These are phyloP conservation scores for Penicillium tannophilum DNA, from an alignment of 495 filamentous ascomycete genomes.

Conservation along the genomic window DNA sequence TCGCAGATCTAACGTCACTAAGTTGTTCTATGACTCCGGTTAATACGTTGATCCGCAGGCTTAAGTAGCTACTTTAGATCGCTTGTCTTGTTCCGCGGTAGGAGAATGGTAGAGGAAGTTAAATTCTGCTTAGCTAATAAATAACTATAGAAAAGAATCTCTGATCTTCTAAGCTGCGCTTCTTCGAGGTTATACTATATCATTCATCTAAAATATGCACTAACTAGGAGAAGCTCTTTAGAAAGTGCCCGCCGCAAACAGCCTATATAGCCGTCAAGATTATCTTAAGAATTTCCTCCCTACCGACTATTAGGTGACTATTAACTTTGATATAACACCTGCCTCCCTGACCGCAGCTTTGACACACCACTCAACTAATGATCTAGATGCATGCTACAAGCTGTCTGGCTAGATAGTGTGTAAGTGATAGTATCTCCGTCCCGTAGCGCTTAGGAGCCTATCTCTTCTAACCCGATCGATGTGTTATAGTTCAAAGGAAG, in stretches of 20 bases:
- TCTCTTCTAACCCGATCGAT: background rate
- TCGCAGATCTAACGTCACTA: background rate
- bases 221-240: background rate
- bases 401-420: conserved; percentile 1
- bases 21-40: background rate
- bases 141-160: background rate
- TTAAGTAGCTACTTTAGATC: background rate
- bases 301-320: background rate
- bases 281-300: background rate
- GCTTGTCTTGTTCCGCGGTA: background rate
- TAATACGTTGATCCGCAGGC: background rate
- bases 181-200: background rate
- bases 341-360: background rate
- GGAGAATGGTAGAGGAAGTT: background rate
- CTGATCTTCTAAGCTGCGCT: background rate
- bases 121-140: background rate
- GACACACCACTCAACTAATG: background rate
- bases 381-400: background rate
- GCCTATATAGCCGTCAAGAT: background rate
- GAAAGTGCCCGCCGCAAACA: background rate
- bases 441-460: background rate
- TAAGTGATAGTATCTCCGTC: conserved; percentile 1
- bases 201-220: background rate
- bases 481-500: background rate
- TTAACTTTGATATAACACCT: background rate